Evolutionary conservation across 805 yeast species (phyloP).

Genomic region (Lipomyces spencermartinsiae): DNA sequence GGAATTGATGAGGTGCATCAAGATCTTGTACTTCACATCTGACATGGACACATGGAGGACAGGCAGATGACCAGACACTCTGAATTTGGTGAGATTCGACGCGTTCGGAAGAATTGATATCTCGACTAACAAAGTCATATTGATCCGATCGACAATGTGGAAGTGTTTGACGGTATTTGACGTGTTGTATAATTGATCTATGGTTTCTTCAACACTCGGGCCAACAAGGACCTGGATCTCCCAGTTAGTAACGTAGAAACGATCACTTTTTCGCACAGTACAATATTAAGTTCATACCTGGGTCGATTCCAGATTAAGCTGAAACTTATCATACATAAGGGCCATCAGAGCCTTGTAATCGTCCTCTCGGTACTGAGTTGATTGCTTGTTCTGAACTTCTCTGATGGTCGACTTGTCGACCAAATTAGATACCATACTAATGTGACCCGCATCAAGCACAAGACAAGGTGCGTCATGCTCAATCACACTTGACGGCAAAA

Average conservation of each 20-base stretch:
- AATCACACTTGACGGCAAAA: conserved; percentile 81
- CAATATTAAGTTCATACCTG: conserved; percentile 55
- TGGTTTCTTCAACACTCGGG: conserved; percentile 75
- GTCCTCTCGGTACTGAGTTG: conserved; percentile 58
- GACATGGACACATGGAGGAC: conserved; percentile 71
- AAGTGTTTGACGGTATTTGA: conserved; percentile 52
- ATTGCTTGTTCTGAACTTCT: conserved; percentile 65
- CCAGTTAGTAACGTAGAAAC: not conserved
- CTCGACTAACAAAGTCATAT: conserved; percentile 75
- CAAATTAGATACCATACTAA: conserved; percentile 79
- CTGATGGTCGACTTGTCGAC: conserved; percentile 72
- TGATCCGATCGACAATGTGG: conserved; percentile 75
- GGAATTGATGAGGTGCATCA: conserved; percentile 76
- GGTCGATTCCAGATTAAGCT: conserved; percentile 77
- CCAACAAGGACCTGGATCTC: conserved; percentile 62
- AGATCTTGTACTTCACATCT: conserved; percentile 87
- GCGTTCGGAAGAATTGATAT: conserved; percentile 86
- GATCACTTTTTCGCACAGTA: not conserved
- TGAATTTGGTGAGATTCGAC: conserved; percentile 70
- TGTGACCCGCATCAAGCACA: conserved; percentile 94
- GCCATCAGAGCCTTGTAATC: conserved; percentile 80
- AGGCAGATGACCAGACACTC: conserved; percentile 79
- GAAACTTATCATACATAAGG: conserved; percentile 89
- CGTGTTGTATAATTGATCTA: conserved; percentile 66
- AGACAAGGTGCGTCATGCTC: conserved; percentile 87